Base-by-base conservation (phyloP, 73 alveolate genomes). In the Breviolum minutum region DNA sequence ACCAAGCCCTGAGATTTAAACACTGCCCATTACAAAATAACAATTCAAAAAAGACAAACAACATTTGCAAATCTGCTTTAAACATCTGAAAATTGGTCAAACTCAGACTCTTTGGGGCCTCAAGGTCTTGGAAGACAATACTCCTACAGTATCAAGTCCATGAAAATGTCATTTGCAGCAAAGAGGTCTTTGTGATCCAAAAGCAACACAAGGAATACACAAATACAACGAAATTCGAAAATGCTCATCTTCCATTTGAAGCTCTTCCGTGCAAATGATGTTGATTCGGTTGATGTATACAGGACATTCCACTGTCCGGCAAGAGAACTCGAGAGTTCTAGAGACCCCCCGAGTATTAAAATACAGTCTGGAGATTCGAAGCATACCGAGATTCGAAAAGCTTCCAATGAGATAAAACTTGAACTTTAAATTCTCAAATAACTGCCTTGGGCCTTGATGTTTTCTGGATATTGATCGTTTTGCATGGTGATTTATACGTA, bases 281-380 rank as follows among this genome's bases (percentile, higher is more conserved):
- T 29, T 19, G 54, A 29, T 19, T 77, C 87, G n/a, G n/a, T n/a
- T 63, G 29, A 79, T 79, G 87, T 32, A 79, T 79, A 8, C 66
- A 32, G 87, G 87, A 79, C 87, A 79, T 79, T 79, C 87, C 87
- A 29, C 87, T 19, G 87, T 79, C 87, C 29, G 24, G 64, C 87
- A 79, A 79, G 63, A 79, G 87, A 79, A 63, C 87, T 79, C 87
- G 87, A 79, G 63, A 13, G 63, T n/a, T n/a, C 87, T 29, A 19
- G 13, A 73, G 64, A 17, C 17, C 87, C 87, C 87, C 87, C 64
- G 32, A 63, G 32, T 30, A 79, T 32, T 79, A 30, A 79, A 79
- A 30, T 73, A 73, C 82, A 73, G 7, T 20, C 29, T 69, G 73
- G 73, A 12, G 73, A 64, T 64, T 10, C 10, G 10, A 64, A 64